These are phyloP conservation scores for Lactarius sanguifluus DNA, from an alignment of 768 basidiomycete genomes.

Conservation along the genomic window DNA sequence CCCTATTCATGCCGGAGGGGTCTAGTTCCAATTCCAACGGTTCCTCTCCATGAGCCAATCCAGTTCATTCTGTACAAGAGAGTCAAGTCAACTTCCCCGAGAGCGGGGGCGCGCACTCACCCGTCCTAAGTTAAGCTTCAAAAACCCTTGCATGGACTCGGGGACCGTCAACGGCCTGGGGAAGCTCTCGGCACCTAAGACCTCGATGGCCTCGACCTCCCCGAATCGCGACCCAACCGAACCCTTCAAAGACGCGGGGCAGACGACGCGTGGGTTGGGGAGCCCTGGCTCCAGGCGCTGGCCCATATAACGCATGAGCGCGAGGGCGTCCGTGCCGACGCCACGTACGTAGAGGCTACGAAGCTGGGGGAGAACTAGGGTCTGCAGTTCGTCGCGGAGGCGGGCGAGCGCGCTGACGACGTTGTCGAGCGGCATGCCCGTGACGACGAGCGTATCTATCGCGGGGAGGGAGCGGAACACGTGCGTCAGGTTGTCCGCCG, in stretches of 20 bases:
- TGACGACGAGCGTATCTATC: conserved; percentile 19
- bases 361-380: background rate
- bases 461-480: conserved; percentile 11
- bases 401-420: conserved; percentile 5
- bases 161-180: conserved; percentile 19
- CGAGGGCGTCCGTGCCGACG: conserved; percentile 11
- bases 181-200: conserved; percentile 4
- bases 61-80: conserved; percentile 8
- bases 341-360: conserved; percentile 13
- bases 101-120: background rate
- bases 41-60: conserved; percentile 25
- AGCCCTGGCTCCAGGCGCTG: conserved; percentile 17
- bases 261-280: conserved; percentile 10
- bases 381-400: conserved; percentile 17
- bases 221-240: conserved; percentile 12
- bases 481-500: conserved; percentile 11
- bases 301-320: conserved; percentile 18
- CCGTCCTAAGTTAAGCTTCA: conserved; percentile 11
- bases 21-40: conserved; percentile 19
- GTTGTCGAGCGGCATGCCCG: conserved; percentile 18
- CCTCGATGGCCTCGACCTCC: conserved; percentile 19
- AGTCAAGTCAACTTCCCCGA: background rate
- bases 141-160: conserved; percentile 12
- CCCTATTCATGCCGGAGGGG: background rate
- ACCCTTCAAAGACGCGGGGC: conserved; percentile 7